Base-by-base conservation (phyloP, 2,329 filamentous ascomycete species). In the Claviceps africana region DNA sequence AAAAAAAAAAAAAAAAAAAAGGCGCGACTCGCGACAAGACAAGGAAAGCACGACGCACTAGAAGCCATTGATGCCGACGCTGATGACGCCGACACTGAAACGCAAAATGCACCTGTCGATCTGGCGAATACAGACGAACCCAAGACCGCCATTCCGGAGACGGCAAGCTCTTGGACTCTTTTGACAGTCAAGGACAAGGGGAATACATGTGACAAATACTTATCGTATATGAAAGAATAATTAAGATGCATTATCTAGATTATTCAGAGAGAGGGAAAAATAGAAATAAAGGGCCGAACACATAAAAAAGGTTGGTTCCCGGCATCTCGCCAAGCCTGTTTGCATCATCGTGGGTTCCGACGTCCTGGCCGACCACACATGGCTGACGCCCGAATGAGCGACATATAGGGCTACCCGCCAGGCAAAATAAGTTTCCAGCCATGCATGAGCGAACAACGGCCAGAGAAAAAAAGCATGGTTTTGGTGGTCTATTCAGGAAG, bases 401-500 rank as follows among this genome's bases (percentile, higher is more conserved):
- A 52, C 50, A 52, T 49, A 54, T 49, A 54, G 53, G 53, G 53
- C 53, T 54, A 54, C 49, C 49, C 9, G 37, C 39, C 40, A 51
- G n/a, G n/a, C n/a, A 33, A 43, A 19, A n/a, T 22, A 5, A 45
- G 47, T 42, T 47, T 19, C 35, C 50, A 28, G 39, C 47, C 17
- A 51, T 49, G 52, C 52, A 53, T 37, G 39, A 54, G 52, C 45
- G 39, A 51, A 44, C 22, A 37, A 21, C 25, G 39, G 21, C 47
- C 40, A 50, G 31, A 43, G 45, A 48, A 50, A 40, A 47, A 44
- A 22, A 42, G 13, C 13, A 15, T 37, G 21, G 45, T 40, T 39
- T 17, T 25, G 40, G 40, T 7, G 40, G 40, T 25, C 21, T 10
- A 15, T 43, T 43, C 10, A 43, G 22, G 25, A 22, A 21, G 22